phyloP scores from a whole-genome alignment of 2,329 filamentous ascomycete species.

The Fusarium newnesense region DNA sequence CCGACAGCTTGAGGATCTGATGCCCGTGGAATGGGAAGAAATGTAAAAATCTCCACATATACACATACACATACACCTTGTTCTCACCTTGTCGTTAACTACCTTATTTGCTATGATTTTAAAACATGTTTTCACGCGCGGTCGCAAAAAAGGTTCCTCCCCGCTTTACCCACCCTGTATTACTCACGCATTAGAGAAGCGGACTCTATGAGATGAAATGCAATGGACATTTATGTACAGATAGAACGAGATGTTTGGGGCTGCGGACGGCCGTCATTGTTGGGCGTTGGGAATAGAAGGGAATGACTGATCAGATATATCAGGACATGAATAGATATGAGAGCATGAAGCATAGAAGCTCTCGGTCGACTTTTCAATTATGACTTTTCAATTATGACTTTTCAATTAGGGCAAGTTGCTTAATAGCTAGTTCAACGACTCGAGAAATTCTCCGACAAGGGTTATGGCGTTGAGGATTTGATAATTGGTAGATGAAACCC shows the following conservation, averaged over 20 bases:
- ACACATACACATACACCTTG: constrained; percentile 10
- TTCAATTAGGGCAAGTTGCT: neutral
- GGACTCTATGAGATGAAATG: constrained; percentile 27
- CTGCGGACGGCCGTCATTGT: constrained; percentile 39
- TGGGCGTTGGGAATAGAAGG: constrained; percentile 48
- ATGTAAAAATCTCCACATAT: constrained; percentile 39
- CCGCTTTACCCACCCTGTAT: constrained; percentile 17
- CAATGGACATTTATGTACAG: constrained; percentile 44
- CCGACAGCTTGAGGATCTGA: constrained; percentile 73
- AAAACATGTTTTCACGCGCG: constrained; percentile 6
- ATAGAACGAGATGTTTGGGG: constrained; percentile 37
- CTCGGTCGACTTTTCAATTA: constrained; percentile 26
- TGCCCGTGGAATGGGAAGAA: constrained; percentile 46
- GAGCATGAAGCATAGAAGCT: constrained; percentile 41
- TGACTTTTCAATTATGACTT: neutral
- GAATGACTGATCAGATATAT: constrained; percentile 36
- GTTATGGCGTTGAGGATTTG: neutral
- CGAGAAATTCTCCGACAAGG: neutral
- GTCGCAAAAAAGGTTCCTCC: constrained; percentile 18
- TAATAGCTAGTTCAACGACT: neutral
- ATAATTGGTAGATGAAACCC: constrained; percentile 1
- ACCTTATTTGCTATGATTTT: constrained; percentile 30
- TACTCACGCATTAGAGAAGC: constrained; percentile 30
- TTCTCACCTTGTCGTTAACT: constrained; percentile 35
- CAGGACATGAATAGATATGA: constrained; percentile 44